Evolutionary conservation across 495 filamentous ascomycete species (phyloP).

Genomic region (Letharia columbiana): DNA sequence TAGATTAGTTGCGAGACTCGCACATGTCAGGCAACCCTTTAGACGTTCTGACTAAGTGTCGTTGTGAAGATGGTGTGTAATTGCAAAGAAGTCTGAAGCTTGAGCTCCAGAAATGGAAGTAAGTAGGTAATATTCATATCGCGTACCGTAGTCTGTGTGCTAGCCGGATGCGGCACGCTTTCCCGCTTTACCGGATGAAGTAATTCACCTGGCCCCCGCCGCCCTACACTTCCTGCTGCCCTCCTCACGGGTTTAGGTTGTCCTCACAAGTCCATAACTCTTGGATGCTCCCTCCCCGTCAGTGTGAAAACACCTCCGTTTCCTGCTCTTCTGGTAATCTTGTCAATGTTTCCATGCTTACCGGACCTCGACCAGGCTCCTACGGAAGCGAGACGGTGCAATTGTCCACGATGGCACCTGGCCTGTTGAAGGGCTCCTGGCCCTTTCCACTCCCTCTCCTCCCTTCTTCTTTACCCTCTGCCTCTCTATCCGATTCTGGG

Average conservation of each 20-base stretch:
- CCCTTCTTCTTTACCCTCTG: too few relatives aligned
- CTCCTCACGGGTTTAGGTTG: too few relatives aligned
- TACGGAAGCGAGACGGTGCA: conserved; percentile 30
- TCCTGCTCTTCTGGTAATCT: conserved; percentile 4
- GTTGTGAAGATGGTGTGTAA: not conserved
- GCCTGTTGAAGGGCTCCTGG: too few relatives aligned
- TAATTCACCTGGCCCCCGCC: too few relatives aligned
- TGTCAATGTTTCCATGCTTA: not conserved
- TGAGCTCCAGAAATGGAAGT: too few relatives aligned
- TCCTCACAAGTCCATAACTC: not conserved
- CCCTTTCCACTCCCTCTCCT: too few relatives aligned
- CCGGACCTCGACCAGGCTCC: not conserved
- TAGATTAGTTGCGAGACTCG: not conserved
- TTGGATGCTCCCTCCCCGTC: conserved; percentile 3
- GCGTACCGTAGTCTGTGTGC: too few relatives aligned
- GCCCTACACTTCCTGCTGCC: too few relatives aligned
- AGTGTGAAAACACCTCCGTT: conserved; percentile 7
- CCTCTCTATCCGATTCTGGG: too few relatives aligned
- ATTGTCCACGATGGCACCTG: conserved; percentile 23
- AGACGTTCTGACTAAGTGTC: not conserved
- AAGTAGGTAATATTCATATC: too few relatives aligned
- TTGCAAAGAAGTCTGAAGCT: not conserved
- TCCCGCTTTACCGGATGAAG: too few relatives aligned
- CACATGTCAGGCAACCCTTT: not conserved
- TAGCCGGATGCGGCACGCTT: too few relatives aligned